These are phyloP conservation scores for Lagenidium giganteum DNA, from an alignment of 352 stramenopile species.

Conservation along the genomic window DNA sequence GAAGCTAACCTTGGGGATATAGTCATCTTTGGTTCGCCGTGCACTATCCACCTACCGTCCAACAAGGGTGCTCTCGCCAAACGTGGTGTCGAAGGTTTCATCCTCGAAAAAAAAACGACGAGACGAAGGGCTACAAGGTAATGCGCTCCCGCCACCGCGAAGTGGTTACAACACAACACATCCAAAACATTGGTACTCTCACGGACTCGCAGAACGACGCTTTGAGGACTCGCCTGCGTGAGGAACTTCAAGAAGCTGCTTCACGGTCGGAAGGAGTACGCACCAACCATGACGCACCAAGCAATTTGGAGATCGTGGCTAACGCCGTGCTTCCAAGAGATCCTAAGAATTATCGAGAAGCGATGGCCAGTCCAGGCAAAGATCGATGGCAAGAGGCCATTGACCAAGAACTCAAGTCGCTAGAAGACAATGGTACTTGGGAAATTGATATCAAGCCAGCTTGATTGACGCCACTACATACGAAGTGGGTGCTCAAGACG, in stretches of 20 bases:
- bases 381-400: background rate
- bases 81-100: slow-evolving; percentile 1
- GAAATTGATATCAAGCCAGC: background rate
- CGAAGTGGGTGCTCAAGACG: too few species aligned
- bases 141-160: slow-evolving; percentile 3
- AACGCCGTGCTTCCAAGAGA: too few species aligned
- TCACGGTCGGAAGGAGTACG: background rate
- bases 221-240: too few species aligned
- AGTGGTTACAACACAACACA: slow-evolving; percentile 11
- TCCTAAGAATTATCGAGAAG: slow-evolving; percentile 3
- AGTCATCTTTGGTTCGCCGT: slow-evolving; percentile 16
- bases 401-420: background rate
- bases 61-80: slow-evolving; percentile 10
- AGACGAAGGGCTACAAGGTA: slow-evolving; percentile 17
- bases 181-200: slow-evolving; percentile 12
- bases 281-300: slow-evolving; percentile 8
- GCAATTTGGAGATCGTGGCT: slow-evolving; percentile 6
- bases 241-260: slow-evolving; percentile 5
- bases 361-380: background rate
- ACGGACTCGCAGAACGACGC: slow-evolving; percentile 4
- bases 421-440: slow-evolving; percentile 13
- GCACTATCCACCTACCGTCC: slow-evolving; percentile 3
- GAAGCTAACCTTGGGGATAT: background rate
- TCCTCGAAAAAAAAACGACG: slow-evolving; percentile 13
- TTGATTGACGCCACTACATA: too few species aligned